Base-by-base conservation (phyloP, 306 rosid genomes). In the Gastrolobium villosum region DNA sequence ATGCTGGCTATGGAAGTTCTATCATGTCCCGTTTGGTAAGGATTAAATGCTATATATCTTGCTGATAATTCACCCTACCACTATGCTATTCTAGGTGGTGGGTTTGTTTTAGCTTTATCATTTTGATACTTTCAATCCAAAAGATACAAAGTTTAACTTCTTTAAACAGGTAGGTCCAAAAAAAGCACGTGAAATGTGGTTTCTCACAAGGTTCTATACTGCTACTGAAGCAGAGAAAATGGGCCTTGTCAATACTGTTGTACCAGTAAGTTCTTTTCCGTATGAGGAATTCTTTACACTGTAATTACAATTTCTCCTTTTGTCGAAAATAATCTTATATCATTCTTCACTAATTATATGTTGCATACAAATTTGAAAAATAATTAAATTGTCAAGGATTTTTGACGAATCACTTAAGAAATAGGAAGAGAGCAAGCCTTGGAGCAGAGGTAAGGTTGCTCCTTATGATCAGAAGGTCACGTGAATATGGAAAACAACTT, bases 1-100 rank as follows among this genome's bases (percentile, higher is more conserved):
- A 92, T 78, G 99, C 99, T 84, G 99, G 99, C 41, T 95, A 92
- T 77, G 99, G 99, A 82, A 91, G 99, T 83, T 90, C 98, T 67
- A 88, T 89, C 79, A 95, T 95, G 99, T 89, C 97, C 28, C 90
- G 98, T 66, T 82, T 95, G 96, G 99, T 90, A 85, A 83, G 83
- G 45, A 64, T 65, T 45, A 52, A 74, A 55, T 31, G 5, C 54
- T n/a, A 7, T 14, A 62, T 61, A 52, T 68, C 52, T 53, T 71
- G 37, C 57, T 76, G 6, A 4, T 9, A 61, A 45, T 50, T 65
- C 61, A 43, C 46, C 65, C 7, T 62, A 7, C 57, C 8, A 46
- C 35, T 36, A n/a, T 60, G 40, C 44, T 44, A 65, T 69, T 53
- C 59, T 66, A 41, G 37, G 35, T 39, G 66, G 32, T 41, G 35